Evolutionary conservation across 2,329 filamentous ascomycete species (phyloP).

Genomic region (Venturia aucupariae): DNA sequence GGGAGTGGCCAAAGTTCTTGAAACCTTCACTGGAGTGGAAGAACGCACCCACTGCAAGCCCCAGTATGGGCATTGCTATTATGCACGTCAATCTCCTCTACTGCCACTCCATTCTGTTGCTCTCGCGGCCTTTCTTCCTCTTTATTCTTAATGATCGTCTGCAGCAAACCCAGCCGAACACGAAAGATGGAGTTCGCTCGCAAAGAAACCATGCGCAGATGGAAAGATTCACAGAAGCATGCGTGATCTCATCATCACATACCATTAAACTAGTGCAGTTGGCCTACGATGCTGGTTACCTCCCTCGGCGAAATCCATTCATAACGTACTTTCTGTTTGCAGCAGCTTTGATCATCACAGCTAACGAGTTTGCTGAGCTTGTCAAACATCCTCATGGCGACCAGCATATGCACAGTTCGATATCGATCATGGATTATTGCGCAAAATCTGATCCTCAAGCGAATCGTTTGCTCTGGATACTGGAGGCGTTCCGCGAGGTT

Average conservation of each 20-base stretch:
- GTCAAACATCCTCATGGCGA: constrained; percentile 27
- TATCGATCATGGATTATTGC: constrained; percentile 33
- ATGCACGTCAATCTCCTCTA: constrained; percentile 54
- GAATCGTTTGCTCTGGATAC: constrained; percentile 28
- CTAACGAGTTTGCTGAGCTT: constrained; percentile 31
- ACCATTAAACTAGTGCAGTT: constrained; percentile 32
- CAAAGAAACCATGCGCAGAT: constrained; percentile 25
- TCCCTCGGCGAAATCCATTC: constrained; percentile 31
- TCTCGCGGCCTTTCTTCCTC: constrained; percentile 56
- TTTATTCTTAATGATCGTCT: constrained; percentile 42
- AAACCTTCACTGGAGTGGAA: constrained; percentile 41
- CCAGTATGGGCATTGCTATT: constrained; percentile 48
- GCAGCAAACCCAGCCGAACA: constrained; percentile 23
- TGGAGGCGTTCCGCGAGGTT: constrained; percentile 30
- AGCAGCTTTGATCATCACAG: constrained; percentile 30
- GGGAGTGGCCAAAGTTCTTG: constrained; percentile 40
- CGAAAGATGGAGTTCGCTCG: not conserved
- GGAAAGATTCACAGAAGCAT: constrained; percentile 39
- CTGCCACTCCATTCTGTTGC: constrained; percentile 52
- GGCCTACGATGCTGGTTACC: constrained; percentile 32
- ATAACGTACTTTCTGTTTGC: constrained; percentile 35
- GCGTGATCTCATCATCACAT: constrained; percentile 33
- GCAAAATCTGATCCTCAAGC: constrained; percentile 33
- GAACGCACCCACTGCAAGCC: constrained; percentile 35
- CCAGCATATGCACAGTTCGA: constrained; percentile 28